A percentile compares a stretch with the other conserved stretches of the same genome.
These are phyloP conservation scores for Globisporangium spiculum DNA, from an alignment of 352 stramenopile species.

Conservation along the genomic window DNA sequence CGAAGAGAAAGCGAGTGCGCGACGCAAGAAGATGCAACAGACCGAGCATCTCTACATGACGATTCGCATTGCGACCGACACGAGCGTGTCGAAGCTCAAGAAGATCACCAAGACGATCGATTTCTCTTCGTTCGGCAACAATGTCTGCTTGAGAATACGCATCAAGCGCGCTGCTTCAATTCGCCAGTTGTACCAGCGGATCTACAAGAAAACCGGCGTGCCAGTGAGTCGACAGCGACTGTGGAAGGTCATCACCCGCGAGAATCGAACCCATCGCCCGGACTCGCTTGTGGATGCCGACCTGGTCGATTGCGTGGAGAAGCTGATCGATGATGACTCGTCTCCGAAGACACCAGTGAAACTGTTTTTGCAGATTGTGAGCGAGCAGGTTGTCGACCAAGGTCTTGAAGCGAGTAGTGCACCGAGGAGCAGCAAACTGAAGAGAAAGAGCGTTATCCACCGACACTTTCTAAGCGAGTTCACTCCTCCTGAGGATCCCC, in stretches of 20 bases:
- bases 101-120: slow-evolving; percentile 75
- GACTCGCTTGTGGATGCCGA: slow-evolving; percentile 53
- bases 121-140: slow-evolving; percentile 76
- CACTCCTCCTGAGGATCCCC: slow-evolving; percentile 28
- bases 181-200: slow-evolving; percentile 55
- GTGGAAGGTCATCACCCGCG: slow-evolving; percentile 84
- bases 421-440: not conserved
- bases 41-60: slow-evolving; percentile 84
- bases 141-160: slow-evolving; percentile 50
- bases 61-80: slow-evolving; percentile 74
- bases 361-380: slow-evolving; percentile 74
- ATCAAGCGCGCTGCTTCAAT: slow-evolving; percentile 64
- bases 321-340: slow-evolving; percentile 71
- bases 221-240: slow-evolving; percentile 62
- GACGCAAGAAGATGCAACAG: slow-evolving; percentile 77
- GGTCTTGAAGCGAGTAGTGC: slow-evolving; percentile 6
- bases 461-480: slow-evolving; percentile 68
- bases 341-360: slow-evolving; percentile 63
- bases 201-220: slow-evolving; percentile 65
- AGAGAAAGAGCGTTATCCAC: slow-evolving; percentile 26
- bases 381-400: slow-evolving; percentile 8
- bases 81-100: slow-evolving; percentile 59
- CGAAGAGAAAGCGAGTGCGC: slow-evolving; percentile 63
- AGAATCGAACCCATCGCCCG: slow-evolving; percentile 79
- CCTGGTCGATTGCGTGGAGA: slow-evolving; percentile 45